Base-by-base conservation (phyloP, 2,329 filamentous ascomycete genomes). In the Nemania abortiva region DNA sequence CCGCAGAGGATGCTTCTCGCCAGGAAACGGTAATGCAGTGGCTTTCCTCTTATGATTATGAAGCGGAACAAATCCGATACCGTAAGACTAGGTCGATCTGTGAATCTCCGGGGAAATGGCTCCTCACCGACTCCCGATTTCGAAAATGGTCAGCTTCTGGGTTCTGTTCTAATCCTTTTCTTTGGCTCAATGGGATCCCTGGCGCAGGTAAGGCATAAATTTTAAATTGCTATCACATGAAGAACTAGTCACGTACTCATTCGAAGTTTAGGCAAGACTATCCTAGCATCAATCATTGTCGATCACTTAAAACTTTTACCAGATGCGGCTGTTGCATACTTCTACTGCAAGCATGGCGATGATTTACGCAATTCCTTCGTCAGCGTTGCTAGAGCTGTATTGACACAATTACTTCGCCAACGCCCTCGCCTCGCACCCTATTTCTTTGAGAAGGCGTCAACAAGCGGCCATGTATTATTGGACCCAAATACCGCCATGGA, bases 151-250 rank as follows among this genome's bases (percentile, higher is more conserved):
- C 73, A 39, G 67, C 74, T 34, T 65, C 71, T 18, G 63, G 54
- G n/a, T 69, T 56, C 31, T 68, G 67, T 45, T 63, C 62, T 3
- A 42, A 71, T 3, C 77, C 78, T 9, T 66, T 80, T 27, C 54
- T 83, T 11, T 83, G 81, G 81, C 63, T 83, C 1, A 79, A 77
- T 67, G 81, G 82, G 2, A 81, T 78, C 11, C 81, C 81, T 27
- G 82, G 81, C 9, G 79, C 81, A 55, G 81, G 81, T 80, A 73
- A 70, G 74, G 57, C 10, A 42, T 49, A 1, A 22, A 9, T 11
- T 31, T n/a, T 15, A n/a, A 58, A n/a, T 29, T 0, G 6, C 6
- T 62, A n/a, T 18, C 6, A 20, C 29, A 13, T 11, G n/a, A n/a
- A n/a, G n/a, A 29, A n/a, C 13, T 27, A 47, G n/a, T 37, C 39